Evolutionary conservation across 1,284 basidiomycete species (phyloP), one percentile per base, ranked within the genome.

Genomic region (Amylostereum areolatum): DNA sequence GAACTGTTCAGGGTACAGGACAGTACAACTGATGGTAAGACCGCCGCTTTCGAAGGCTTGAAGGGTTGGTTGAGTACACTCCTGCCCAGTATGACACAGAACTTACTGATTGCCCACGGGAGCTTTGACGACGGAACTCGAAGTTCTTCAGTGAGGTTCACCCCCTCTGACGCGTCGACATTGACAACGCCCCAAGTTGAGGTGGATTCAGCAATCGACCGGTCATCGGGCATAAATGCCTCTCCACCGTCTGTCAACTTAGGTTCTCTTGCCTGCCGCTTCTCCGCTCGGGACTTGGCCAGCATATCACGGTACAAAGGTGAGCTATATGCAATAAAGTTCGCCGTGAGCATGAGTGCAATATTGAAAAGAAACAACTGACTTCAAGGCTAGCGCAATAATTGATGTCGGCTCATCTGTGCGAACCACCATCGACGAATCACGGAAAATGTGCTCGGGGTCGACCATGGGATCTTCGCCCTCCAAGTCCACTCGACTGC

Each of bases 321-420:
- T 3, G 94, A 95, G 59, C 91, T 92, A 43, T 33, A 18, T n/a
- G 27, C 33, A 18, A n/a, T 3, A 7, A 18, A n/a, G 8, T 36
- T 52, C 43, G 50, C 30, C 40, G 35, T 43, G 39, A 37, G 32
- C 32, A 43, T 10, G 32, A 41, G 25, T 37, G 55, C n/a, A 55
- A 48, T 9, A 50, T 18, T 48, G 27, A 49, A n/a, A 48, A 37
- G 40, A 31, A 40, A 31, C 25, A 33, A 63, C 79, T 58, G 59
- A 93, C 86, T 89, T 92, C 42, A 99, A 72, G 7, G 94, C 94
- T 49, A 98, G 84, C 3, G 97, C 96, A 56, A 99, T 96, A 59
- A 99, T 97, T 7, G 94, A 97, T 0, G 94, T 97, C 3, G 97
- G 97, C 66, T 99, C 97, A 64, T 98, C 95, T 44, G 95, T 96